phyloP scores from a whole-genome alignment of 768 basidiomycete species.

The Nevesoporus exiguus region DNA sequence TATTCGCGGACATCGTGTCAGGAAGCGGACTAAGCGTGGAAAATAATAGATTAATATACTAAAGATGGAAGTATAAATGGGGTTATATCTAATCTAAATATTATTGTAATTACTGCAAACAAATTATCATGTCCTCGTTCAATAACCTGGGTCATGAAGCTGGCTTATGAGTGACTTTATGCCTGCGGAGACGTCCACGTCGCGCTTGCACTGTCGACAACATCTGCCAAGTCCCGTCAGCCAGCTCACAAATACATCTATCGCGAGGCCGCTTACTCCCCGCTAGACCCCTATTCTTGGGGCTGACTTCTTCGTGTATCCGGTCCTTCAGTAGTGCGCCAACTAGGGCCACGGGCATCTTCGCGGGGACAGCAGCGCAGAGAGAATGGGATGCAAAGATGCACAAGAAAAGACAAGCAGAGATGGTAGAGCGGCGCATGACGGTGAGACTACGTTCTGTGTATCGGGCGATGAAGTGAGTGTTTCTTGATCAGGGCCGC shows the following conservation, averaged over 20 bases:
- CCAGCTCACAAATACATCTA: not conserved
- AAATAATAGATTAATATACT: not conserved
- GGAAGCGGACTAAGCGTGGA: not conserved
- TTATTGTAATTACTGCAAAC: too few relatives aligned
- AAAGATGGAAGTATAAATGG: too few relatives aligned
- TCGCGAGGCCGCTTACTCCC: constrained; percentile 3
- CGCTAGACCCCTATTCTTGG: not conserved
- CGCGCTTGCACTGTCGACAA: not conserved
- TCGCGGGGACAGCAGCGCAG: constrained; percentile 10
- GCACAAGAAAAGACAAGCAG: constrained; percentile 13
- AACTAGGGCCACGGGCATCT: not conserved
- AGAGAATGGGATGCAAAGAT: constrained; percentile 14
- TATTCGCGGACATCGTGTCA: too few relatives aligned
- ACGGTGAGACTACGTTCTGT: constrained; percentile 6
- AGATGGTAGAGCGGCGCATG: constrained; percentile 15
- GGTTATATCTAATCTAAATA: too few relatives aligned
- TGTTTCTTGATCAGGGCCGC: not conserved
- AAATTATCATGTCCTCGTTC: too few relatives aligned
- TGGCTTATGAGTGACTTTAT: not conserved
- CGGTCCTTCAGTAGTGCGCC: constrained; percentile 19
- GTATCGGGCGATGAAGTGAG: not conserved
- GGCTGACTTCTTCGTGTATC: constrained; percentile 21
- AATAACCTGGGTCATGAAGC: too few relatives aligned
- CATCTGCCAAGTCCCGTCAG: constrained; percentile 2
- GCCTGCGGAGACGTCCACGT: not conserved